Evolutionary conservation across 345 rosid species (phyloP).

Genomic region (Psidium guajava): DNA sequence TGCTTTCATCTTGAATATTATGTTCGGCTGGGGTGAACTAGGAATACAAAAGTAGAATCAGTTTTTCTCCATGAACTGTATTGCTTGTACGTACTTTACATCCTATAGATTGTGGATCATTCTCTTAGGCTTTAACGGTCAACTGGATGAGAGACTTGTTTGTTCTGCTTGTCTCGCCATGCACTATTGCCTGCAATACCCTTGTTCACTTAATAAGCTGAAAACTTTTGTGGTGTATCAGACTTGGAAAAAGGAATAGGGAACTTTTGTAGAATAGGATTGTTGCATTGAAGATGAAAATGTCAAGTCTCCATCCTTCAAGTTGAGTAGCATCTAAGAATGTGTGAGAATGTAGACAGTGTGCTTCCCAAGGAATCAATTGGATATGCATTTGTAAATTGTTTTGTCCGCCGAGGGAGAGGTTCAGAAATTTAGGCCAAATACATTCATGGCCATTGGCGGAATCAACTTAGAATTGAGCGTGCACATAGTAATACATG

Average conservation of each 20-base stretch:
- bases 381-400: background rate
- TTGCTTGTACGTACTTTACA: background rate
- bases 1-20: background rate
- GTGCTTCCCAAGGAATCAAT: background rate
- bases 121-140: background rate
- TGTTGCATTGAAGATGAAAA: background rate
- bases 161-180: background rate
- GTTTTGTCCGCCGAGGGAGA: background rate
- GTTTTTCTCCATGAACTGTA: background rate
- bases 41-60: background rate
- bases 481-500: background rate
- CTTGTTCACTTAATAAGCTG: background rate
- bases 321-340: background rate
- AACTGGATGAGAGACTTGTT: background rate
- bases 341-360: background rate
- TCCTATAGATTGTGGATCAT: background rate
- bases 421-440: background rate
- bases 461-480: background rate
- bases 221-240: background rate
- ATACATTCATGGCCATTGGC: background rate
- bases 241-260: background rate
- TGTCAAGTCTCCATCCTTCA: background rate
- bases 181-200: background rate
- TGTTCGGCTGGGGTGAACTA: background rate
- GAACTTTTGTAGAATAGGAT: background rate